Evolutionary conservation across 805 yeast species (phyloP).

Genomic region (Saturnispora kantuleensis): DNA sequence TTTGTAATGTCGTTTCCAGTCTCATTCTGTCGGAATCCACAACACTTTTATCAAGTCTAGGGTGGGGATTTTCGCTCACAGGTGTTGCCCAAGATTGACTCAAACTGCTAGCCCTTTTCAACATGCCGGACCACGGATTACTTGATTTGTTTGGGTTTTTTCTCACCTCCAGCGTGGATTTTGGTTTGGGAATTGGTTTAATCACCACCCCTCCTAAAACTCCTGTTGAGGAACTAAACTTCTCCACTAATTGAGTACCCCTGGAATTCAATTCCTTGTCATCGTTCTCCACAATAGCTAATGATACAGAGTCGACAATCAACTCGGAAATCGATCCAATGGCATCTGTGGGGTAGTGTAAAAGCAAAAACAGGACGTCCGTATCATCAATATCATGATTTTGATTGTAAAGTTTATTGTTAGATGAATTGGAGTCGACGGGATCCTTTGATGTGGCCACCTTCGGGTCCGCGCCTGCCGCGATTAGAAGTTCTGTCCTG

Average conservation of each 20-base stretch:
- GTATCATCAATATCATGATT: slow-evolving; percentile 33
- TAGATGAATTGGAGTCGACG: not conserved
- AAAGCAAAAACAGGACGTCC: slow-evolving; percentile 37
- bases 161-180: not conserved
- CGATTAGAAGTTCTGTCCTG: slow-evolving; percentile 9
- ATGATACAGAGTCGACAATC: slow-evolving; percentile 5
- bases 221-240: slow-evolving; percentile 2
- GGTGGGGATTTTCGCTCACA: slow-evolving; percentile 9
- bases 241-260: slow-evolving; percentile 2
- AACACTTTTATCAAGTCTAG: not conserved
- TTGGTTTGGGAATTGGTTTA: not conserved
- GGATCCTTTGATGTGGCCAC: not conserved
- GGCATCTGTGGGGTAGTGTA: slow-evolving; percentile 36
- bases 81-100: slow-evolving; percentile 7
- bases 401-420: not conserved
- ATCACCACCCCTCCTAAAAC: slow-evolving; percentile 5
- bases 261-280: slow-evolving; percentile 3
- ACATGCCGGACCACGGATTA: slow-evolving; percentile 4
- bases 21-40: slow-evolving; percentile 37
- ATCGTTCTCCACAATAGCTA: slow-evolving; percentile 7
- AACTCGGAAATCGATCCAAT: slow-evolving; percentile 5
- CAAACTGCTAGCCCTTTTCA: slow-evolving; percentile 5
- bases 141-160: not conserved
- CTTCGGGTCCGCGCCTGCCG: slow-evolving; percentile 5
- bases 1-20: slow-evolving; percentile 39